Conservation (phyloP, 805 yeast genomes). For the Nakazawaea peltata region DNA sequence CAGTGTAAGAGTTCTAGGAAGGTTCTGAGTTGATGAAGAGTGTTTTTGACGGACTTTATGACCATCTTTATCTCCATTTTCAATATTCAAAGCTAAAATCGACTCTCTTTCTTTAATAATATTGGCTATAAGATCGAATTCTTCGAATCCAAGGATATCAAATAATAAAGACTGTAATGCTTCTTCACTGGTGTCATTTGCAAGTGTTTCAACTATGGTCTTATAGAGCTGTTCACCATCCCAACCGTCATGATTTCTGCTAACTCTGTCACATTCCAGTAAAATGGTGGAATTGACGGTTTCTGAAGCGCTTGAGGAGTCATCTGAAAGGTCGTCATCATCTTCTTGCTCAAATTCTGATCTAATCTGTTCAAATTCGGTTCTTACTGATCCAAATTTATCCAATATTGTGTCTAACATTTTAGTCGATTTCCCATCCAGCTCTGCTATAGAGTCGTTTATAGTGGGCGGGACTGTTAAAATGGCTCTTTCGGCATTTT, state of each 20-base stretch:
- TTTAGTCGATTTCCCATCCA: slow-evolving; percentile 17
- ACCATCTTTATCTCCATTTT: not conserved
- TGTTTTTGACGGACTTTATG: slow-evolving; percentile 8
- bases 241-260: slow-evolving; percentile 6
- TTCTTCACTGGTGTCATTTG: slow-evolving; percentile 37
- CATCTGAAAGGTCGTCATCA: slow-evolving; percentile 3
- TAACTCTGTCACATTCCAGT: slow-evolving; percentile 24
- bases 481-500: slow-evolving; percentile 2
- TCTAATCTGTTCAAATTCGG: slow-evolving; percentile 10
- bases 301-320: slow-evolving; percentile 19
- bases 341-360: slow-evolving; percentile 11
- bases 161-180: slow-evolving; percentile 64
- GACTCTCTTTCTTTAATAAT: slow-evolving; percentile 40
- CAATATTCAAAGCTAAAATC: slow-evolving; percentile 5
- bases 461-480: slow-evolving; percentile 21
- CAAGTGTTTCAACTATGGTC: slow-evolving; percentile 24
- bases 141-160: slow-evolving; percentile 80
- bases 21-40: too few relatives aligned
- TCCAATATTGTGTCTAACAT: slow-evolving; percentile 18
- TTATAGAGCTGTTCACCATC: slow-evolving; percentile 17
- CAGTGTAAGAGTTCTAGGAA: slow-evolving; percentile 33
- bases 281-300: too few relatives aligned
- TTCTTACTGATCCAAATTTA: slow-evolving; percentile 25
- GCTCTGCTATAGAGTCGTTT: slow-evolving; percentile 21
- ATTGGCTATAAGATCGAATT: slow-evolving; percentile 68